Conservation (phyloP, 805 yeast genomes). For the Pichia cephalocereana region DNA sequence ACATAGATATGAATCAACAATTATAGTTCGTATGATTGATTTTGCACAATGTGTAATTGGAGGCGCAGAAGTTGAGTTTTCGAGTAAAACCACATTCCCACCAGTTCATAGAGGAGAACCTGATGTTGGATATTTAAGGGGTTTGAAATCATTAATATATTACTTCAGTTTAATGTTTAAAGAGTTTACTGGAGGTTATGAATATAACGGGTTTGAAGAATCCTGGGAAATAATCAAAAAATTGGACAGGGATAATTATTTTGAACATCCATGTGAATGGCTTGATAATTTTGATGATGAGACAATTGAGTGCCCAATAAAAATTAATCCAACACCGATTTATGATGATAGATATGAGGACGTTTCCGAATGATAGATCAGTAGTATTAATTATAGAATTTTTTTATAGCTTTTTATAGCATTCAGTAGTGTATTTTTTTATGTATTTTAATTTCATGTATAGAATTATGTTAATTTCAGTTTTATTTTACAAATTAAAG, state of each 20-base stretch:
- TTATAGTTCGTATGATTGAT: constrained; percentile 72
- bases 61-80: constrained; percentile 36
- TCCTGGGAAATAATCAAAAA: constrained; percentile 13
- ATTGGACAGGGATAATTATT: constrained; percentile 12
- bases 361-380: constrained; percentile 17
- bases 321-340: constrained; percentile 17
- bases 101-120: constrained; percentile 56
- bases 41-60: constrained; percentile 88
- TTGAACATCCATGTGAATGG: constrained; percentile 24
- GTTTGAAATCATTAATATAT: constrained; percentile 60
- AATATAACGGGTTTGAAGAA: constrained; percentile 12
- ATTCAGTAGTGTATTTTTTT: no score
- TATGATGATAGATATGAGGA: constrained; percentile 18
- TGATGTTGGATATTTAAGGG: constrained; percentile 81
- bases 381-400: no score
- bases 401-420: no score
- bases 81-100: constrained; percentile 48
- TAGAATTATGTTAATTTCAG: no score
- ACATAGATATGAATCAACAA: constrained; percentile 12
- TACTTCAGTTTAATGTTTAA: constrained; percentile 57
- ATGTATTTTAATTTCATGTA: no score
- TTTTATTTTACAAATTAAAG: no score
- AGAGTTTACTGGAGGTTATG: constrained; percentile 36
- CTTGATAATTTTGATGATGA: constrained; percentile 27
- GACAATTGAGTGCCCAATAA: constrained; percentile 15